Conservation (phyloP, 148 eudicot species). For the Arctostaphylos glauca region DNA sequence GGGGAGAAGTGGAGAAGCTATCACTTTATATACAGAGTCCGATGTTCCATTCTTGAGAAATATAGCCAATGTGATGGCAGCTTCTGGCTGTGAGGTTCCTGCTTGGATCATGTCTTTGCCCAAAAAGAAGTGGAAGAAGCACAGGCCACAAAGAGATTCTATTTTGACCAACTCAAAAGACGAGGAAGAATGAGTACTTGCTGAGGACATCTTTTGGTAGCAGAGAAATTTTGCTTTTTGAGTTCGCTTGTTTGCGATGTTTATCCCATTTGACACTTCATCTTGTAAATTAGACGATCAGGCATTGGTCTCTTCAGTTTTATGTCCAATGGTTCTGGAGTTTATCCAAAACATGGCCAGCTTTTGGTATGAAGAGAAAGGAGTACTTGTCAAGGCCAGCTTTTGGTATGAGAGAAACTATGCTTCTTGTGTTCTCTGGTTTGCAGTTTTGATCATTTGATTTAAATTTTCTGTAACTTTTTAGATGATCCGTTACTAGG, state of each 20-base stretch:
- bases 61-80: slow-evolving; percentile 73
- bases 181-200: slow-evolving; percentile 19
- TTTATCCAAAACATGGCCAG: neutral
- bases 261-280: neutral
- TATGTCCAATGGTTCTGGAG: neutral
- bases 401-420: neutral
- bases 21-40: slow-evolving; percentile 80
- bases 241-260: neutral
- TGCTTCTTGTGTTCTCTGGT: neutral
- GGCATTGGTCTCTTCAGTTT: neutral
- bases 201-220: neutral
- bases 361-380: neutral
- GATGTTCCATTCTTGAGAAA: slow-evolving; percentile 73
- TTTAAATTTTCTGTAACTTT: neutral
- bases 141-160: slow-evolving; percentile 67
- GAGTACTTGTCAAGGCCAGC: neutral
- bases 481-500: neutral
- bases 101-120: slow-evolving; percentile 72
- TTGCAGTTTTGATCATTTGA: neutral
- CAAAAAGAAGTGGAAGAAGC: slow-evolving; percentile 82
- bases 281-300: neutral
- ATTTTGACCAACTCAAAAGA: slow-evolving; percentile 48
- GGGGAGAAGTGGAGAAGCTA: slow-evolving; percentile 90
- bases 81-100: slow-evolving; percentile 92
- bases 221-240: neutral